Evolutionary conservation across 768 basidiomycete species (phyloP), one percentile per base, ranked within the genome.

Genomic region (Epithele typhae): DNA sequence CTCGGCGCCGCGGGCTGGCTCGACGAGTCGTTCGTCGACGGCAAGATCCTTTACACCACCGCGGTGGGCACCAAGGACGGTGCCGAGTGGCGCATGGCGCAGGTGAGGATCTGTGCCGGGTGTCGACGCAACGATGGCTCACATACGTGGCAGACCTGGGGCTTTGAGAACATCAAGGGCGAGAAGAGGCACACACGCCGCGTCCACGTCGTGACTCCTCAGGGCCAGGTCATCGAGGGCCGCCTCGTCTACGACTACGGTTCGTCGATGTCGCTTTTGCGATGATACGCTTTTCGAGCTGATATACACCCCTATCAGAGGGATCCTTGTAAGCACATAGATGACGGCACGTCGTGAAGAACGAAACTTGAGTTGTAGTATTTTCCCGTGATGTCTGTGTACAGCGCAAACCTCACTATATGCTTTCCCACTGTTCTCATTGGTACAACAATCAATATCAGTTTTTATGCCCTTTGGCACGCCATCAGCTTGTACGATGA

Each of bases 1-100:
- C 55, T 75, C 46, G 67, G 57, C 54, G 8, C 8, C 27, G 49
- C 52, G 15, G 71, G 54, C 22, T 73, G 72, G 73, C 57, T 66
- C 12, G 59, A 57, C 27, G 71, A 75, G 43, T 64, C 67, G 35
- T 43, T 61, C 40, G 59, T 68, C 48, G 34, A 45, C 6, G 37
- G 37, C 17, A 19, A n/a, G 37, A 19, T 37, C 37, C 17, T 37
- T 1, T 19, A 37, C 17, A 21, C 19, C 17, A 11, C 21, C 18
- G 37, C 37, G 37, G 17, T 11, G 37, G 12, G 19, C 37, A 19
- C 17, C 8, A 37, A 37, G 37, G 19, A 12, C 37, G n/a, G 19
- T 4, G 37, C n/a, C 17, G 19, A n/a, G 17, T 32, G 40, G 30
- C 40, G 40, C 25, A 41, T 41, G 30, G 25, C 15, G 30, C 25